Base-by-base conservation (phyloP, 495 filamentous ascomycete species). In the Aspergillus avenaceus region DNA sequence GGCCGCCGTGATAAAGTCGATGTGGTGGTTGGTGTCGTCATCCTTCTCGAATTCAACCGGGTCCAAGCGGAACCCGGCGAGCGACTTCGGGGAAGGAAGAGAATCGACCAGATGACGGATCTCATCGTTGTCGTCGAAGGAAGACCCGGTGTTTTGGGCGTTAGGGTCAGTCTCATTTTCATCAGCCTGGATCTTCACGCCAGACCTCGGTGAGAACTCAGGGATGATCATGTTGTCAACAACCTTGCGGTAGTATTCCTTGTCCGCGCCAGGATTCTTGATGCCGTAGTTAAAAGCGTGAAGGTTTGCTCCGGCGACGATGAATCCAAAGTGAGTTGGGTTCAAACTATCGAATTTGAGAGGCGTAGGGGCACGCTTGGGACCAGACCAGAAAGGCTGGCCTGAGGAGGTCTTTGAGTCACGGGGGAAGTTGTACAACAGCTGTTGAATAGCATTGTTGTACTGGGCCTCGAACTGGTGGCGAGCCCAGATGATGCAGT, bases 21-120 rank as follows among this genome's bases (percentile, higher is more conserved):
- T 99, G 73, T 99, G 95, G 65, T 91, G 79, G 71, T 99, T 99
- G 41, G 85, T 90, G 70, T 97, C 95, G 55, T 99, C 93, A 59
- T 99, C 95, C 77, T 99, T 99, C 74, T 99, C 95, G 59, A 99
- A 99, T 64, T 99, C 95, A 11, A 97, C 95, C 1, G 91, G 88
- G 34, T 80, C 80, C 37, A 99, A 75, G 63, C 89, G 88, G 77
- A 92, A 95, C 11, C 90, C 90, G 25, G 86, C 84, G 25, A 97
- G 72, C 9, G 82, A 77, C 57, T 87, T 91, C 26, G 92, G 84
- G 2, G 85, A 74, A 4, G 95, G 95, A 18, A 99, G 76, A 41
- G 65, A 61, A 2, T 70, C 60, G 8, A 84, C 73, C 24, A 99
- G 79, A 29, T 79, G 76, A 51, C 85, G 70, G 25, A 97, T 74